These are phyloP conservation scores for Sphaerostilbella broomeana DNA, from an alignment of 2,329 filamentous ascomycete genomes.

Conservation along the genomic window DNA sequence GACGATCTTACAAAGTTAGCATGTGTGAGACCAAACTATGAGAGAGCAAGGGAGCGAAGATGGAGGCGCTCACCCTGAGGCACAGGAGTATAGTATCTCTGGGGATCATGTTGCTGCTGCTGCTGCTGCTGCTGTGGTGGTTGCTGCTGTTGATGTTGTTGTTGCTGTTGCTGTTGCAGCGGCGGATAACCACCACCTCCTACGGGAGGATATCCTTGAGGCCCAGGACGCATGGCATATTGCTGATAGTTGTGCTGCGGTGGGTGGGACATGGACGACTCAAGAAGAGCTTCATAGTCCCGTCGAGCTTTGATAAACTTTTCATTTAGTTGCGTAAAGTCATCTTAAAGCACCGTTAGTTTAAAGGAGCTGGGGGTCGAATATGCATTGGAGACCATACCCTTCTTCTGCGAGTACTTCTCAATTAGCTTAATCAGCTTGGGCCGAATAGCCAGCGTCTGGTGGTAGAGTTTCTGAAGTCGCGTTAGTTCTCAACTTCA, in stretches of 20 bases:
- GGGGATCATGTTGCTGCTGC: conserved; percentile 49
- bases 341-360: conserved; percentile 52
- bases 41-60: conserved; percentile 6
- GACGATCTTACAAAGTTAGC: conserved; percentile 32
- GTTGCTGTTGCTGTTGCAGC: too few relatives aligned
- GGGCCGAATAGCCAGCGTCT: conserved; percentile 86
- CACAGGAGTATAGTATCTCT: conserved; percentile 58
- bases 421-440: conserved; percentile 98
- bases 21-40: too few relatives aligned
- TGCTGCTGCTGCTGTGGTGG: too few relatives aligned
- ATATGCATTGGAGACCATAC: too few relatives aligned
- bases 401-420: conserved; percentile 99
- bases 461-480: conserved; percentile 70
- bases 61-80: too few relatives aligned
- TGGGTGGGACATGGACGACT: conserved; percentile 95
- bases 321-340: conserved; percentile 97
- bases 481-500: conserved; percentile 25
- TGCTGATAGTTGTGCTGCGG: conserved; percentile 71
- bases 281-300: conserved; percentile 92
- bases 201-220: conserved; percentile 36
- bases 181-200: conserved; percentile 30
- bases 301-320: conserved; percentile 98
- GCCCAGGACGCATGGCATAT: conserved; percentile 49
- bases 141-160: too few relatives aligned
- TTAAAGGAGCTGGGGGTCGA: not conserved